Evolutionary conservation across 768 basidiomycete species (phyloP), one percentile per base, ranked within the genome.

Genomic region (Glaciozyma antarctica): DNA sequence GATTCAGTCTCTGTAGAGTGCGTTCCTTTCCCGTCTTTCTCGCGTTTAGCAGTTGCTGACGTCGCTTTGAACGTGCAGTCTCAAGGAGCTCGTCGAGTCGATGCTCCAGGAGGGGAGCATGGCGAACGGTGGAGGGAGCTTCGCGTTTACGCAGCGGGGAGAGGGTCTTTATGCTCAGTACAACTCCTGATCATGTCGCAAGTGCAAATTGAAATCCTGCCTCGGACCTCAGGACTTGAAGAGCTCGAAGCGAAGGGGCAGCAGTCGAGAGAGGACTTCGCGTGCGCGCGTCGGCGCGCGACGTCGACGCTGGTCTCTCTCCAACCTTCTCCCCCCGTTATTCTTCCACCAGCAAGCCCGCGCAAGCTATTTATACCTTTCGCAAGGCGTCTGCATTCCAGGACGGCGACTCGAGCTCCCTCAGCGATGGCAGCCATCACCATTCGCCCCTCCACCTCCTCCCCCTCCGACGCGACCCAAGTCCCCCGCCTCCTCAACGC

Each of bases 111-210:
- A 61, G 9, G 71, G 69, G 32, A 72, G 60, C 51, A 44, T 58
- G 58, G 49, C 56, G 49, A 74, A 72, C 56, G 71, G 73, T 38
- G 68, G 66, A 3, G 73, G 73, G 30, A 56, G 32, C 19, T 74
- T 72, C 58, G 49, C n/a, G 38, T 72, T 71, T 57, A 47, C 55
- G 9, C 67, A 67, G 49, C 58, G 53, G 32, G 69, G 67, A 51
- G 60, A 67, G 16, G 65, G 55, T 19, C 58, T 71, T 45, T 59
- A 51, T 30, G 55, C 58, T n/a, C 58, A 58, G 45, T 58, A 28
- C 58, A 41, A 41, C 55, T n/a, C 41, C 34, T 57, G 28, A 26
- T 15, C 24, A 26, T 52, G 15, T n/a, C 49, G n/a, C 22, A 51
- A 52, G 51, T 30, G 51, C 38, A 7, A 41, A 41, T 41, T 41